These are phyloP conservation scores for Fusarium gaditjirri DNA, from an alignment of 2,329 filamentous ascomycete genomes.

Conservation along the genomic window DNA sequence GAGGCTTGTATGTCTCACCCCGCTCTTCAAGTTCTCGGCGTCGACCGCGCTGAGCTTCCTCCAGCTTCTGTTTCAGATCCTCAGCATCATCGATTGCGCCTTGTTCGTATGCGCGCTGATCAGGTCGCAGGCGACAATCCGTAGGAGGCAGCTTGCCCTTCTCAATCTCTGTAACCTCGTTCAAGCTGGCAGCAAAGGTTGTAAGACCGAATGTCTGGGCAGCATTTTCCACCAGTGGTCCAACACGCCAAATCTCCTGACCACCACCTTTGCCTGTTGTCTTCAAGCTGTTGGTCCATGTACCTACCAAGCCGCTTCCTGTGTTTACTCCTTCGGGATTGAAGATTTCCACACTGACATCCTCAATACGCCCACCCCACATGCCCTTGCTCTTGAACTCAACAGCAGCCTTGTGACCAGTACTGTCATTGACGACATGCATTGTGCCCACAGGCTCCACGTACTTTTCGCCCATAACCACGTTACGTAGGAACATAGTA, in stretches of 20 bases:
- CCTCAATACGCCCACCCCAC: slow-evolving; percentile 94
- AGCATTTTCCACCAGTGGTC: slow-evolving; percentile 81
- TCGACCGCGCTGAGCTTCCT: slow-evolving; percentile 84
- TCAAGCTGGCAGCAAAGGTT: slow-evolving; percentile 83
- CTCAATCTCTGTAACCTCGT: slow-evolving; percentile 87
- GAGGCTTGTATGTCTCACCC: slow-evolving; percentile 77
- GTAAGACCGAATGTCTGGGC: slow-evolving; percentile 88
- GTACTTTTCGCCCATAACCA: slow-evolving; percentile 98
- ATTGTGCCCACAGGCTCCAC: slow-evolving; percentile 93
- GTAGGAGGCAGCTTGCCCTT: slow-evolving; percentile 79
- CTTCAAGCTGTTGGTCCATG: slow-evolving; percentile 82
- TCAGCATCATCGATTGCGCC: slow-evolving; percentile 88
- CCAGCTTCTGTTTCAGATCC: slow-evolving; percentile 81
- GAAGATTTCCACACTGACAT: slow-evolving; percentile 81
- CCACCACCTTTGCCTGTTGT: slow-evolving; percentile 70
- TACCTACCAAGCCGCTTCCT: slow-evolving; percentile 77
- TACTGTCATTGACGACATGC: slow-evolving; percentile 85
- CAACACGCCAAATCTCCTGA: slow-evolving; percentile 81
- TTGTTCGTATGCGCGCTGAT: slow-evolving; percentile 86
- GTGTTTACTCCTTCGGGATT: slow-evolving; percentile 73
- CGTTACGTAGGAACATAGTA: slow-evolving; percentile 91
- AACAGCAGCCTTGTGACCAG: slow-evolving; percentile 82
- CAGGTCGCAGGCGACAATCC: slow-evolving; percentile 84
- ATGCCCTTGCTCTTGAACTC: slow-evolving; percentile 96
- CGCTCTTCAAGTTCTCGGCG: slow-evolving; percentile 79